Percentiles rank a stretch among this genome's conserved stretches.
phyloP scores from a whole-genome alignment of 805 yeast species.

The Blastobotrys chiropterorum region DNA sequence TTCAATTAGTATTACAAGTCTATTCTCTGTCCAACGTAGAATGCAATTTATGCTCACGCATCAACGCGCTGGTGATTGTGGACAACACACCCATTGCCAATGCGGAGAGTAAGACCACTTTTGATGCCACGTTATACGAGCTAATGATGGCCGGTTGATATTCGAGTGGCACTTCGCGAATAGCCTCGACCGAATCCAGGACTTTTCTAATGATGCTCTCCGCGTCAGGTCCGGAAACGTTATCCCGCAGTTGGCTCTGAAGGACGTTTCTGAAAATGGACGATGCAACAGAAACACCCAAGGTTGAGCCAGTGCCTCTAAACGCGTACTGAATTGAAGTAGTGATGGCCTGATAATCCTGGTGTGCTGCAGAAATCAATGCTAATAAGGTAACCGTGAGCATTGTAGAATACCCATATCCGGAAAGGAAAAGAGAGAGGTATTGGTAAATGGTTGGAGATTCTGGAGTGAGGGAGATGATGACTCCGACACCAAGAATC shows the following conservation, averaged over 20 bases:
- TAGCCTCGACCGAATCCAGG: slow-evolving; percentile 46
- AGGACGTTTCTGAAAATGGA: slow-evolving; percentile 56
- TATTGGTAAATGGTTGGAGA: slow-evolving; percentile 34
- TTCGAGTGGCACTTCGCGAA: slow-evolving; percentile 40
- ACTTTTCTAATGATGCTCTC: slow-evolving; percentile 35
- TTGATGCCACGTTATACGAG: slow-evolving; percentile 45
- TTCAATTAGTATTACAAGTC: not conserved
- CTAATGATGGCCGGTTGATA: slow-evolving; percentile 36
- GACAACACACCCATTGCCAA: slow-evolving; percentile 38
- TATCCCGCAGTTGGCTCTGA: slow-evolving; percentile 23
- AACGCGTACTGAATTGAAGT: slow-evolving; percentile 88
- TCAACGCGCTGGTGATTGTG: slow-evolving; percentile 37
- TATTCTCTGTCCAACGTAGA: slow-evolving; percentile 27
- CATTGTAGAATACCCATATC: slow-evolving; percentile 60
- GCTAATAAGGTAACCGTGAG: slow-evolving; percentile 69
- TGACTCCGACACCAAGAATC: slow-evolving; percentile 41
- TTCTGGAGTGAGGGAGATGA: slow-evolving; percentile 24
- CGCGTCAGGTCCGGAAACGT: slow-evolving; percentile 25
- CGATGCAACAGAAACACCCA: slow-evolving; percentile 68
- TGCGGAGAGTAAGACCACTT: slow-evolving; percentile 44
- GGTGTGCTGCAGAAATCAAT: slow-evolving; percentile 67
- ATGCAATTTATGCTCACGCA: slow-evolving; percentile 53
- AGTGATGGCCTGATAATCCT: slow-evolving; percentile 69
- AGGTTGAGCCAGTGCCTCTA: slow-evolving; percentile 79
- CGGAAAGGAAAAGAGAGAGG: slow-evolving; percentile 45